Evolutionary conservation across 345 rosid genomes (phyloP).

Genomic region (Pugionium cornutum): DNA sequence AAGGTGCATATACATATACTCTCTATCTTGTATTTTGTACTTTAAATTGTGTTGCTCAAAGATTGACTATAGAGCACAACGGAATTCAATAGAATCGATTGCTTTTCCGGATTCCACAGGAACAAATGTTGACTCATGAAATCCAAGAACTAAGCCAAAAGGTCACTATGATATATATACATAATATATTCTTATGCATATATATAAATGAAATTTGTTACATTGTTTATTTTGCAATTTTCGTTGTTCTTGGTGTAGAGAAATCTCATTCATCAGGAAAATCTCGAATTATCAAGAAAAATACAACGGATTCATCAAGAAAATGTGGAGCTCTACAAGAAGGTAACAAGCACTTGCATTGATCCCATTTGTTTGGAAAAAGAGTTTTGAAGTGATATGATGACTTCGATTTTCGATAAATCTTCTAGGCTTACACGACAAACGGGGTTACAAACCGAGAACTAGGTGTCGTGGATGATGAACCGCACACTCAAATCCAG

Average conservation of each 20-base stretch:
- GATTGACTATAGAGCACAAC: background rate
- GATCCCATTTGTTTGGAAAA: background rate
- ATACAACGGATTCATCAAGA: conserved; percentile 52
- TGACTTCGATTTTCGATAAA: conserved; percentile 2
- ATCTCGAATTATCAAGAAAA: conserved; percentile 50
- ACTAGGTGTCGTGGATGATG: conserved; percentile 29
- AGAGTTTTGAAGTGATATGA: conserved; percentile 10
- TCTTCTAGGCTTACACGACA: conserved; percentile 49
- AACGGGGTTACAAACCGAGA: conserved; percentile 35
- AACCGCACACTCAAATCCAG: conserved; percentile 41
- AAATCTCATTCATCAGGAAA: conserved; percentile 56
- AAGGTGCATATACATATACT: conserved; percentile 44
- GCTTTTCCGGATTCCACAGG: conserved; percentile 40
- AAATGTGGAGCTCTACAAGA: conserved; percentile 52
- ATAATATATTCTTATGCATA: background rate
- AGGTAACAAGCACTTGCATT: conserved; percentile 44
- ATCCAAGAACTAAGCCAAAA: conserved; percentile 49
- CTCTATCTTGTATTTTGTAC: conserved; percentile 6
- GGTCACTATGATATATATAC: conserved; percentile 38
- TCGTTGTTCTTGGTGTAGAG: conserved; percentile 42
- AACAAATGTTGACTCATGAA: conserved; percentile 46
- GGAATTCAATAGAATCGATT: conserved; percentile 1
- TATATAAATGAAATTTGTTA: background rate
- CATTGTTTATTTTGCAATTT: background rate
- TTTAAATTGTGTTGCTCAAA: background rate